Evolutionary conservation across 208 protist genomes (phyloP), one percentile per base, ranked within the genome.

Genomic region (Histomonas meleagridis): DNA sequence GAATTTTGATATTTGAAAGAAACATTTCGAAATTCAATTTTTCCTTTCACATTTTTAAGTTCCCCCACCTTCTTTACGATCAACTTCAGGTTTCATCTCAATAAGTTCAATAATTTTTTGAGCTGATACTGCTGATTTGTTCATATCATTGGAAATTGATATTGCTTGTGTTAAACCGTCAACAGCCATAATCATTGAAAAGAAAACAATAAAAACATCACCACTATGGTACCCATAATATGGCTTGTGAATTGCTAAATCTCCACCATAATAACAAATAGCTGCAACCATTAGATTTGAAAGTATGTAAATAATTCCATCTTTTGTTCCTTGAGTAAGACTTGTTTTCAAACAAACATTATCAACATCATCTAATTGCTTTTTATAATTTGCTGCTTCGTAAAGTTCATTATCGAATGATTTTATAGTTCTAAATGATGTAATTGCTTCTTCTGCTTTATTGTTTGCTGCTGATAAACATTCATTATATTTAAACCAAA

Each of bases 401-500:
- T 51, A 21, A 23, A 79, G n/a, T 79, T 79, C 70, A 49, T 40
- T 18, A 79, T 79, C 70, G 18, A 79, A 79, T 23, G 70, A 35
- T 51, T 79, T 79, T 3, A 79, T 35, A 21, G 70, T 79, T 14
- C 70, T 48, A 35, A 79, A 79, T n/a, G n/a, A 35, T 51, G 70
- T 79, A 18, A 79, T 79, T 49, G 49, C 40, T 79, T 79, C 70
- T 79, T 79, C 70, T 21, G 70, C 70, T 40, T 79, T 79, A 18
- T 32, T 49, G n/a, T 32, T 40, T 46, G 70, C 70, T 9, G 16
- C 16, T 49, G 70, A 46, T 49, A 40, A 46, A 2, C 40, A 0
- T 51, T 79, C 70, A 28, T 79, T 79, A 28, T n/a, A 79, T 28
- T 79, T 18, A 4, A 12, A 10, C 70, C 70, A 79, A n/a, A 49